Conservation (phyloP, 2,329 filamentous ascomycete genomes). For the Leptographium procerum region DNA sequence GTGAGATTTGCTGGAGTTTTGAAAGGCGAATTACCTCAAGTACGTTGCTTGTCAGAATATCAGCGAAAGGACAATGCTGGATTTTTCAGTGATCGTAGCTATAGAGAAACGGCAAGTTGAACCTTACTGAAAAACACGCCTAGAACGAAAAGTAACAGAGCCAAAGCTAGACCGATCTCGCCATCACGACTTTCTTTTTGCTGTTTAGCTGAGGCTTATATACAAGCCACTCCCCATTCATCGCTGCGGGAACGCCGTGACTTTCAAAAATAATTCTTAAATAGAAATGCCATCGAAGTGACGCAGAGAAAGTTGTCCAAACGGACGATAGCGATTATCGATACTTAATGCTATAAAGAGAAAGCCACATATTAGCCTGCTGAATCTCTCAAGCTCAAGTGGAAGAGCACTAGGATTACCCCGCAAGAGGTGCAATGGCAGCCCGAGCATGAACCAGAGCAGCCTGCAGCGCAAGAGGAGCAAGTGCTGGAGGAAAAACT, state of each 20-base stretch:
- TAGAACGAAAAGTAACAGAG: not conserved
- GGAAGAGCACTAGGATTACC: slow-evolving; percentile 6
- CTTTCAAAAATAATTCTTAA: not conserved
- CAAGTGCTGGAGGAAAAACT: slow-evolving; percentile 6
- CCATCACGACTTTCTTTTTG: not conserved
- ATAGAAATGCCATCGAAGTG: too few species aligned
- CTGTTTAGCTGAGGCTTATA: not conserved
- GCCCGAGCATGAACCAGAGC: slow-evolving; percentile 12
- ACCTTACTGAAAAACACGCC: not conserved
- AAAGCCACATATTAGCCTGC: not conserved
- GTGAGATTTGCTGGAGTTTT: too few species aligned
- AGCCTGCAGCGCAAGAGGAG: slow-evolving; percentile 11
- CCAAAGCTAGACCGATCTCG: too few species aligned
- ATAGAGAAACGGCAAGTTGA: too few species aligned
- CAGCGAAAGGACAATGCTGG: too few species aligned
- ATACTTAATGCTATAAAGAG: not conserved
- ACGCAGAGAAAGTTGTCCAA: not conserved
- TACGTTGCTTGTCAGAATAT: too few species aligned
- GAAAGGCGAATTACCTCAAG: too few species aligned
- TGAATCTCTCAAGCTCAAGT: not conserved
- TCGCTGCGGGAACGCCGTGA: not conserved
- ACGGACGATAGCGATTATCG: too few species aligned
- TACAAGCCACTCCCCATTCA: not conserved
- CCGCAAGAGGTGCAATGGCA: slow-evolving; percentile 13
- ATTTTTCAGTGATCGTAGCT: too few species aligned